These are phyloP conservation scores for Acacia confusa DNA, from an alignment of 306 rosid species.

Conservation along the genomic window DNA sequence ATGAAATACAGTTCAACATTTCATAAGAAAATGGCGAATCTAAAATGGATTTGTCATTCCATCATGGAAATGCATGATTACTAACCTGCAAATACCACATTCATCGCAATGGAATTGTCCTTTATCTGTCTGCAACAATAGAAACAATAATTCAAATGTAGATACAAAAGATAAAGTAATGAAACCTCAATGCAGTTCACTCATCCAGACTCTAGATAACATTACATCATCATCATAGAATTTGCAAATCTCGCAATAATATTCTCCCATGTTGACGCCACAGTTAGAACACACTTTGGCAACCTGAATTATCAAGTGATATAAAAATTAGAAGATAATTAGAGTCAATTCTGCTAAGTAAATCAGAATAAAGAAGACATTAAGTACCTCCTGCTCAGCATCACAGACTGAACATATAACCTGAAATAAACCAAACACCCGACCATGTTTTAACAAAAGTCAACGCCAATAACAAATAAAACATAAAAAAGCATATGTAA, in stretches of 20 bases:
- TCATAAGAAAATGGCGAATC: background rate
- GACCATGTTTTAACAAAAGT: background rate
- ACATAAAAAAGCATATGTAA: background rate
- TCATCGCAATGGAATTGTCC: slow-evolving; percentile 70
- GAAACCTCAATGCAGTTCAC: slow-evolving; percentile 2
- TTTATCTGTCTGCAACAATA: slow-evolving; percentile 53
- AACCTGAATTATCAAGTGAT: slow-evolving; percentile 39
- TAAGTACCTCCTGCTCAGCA: slow-evolving; percentile 52
- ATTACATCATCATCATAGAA: slow-evolving; percentile 63
- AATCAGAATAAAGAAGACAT: background rate
- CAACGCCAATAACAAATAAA: background rate
- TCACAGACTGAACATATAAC: slow-evolving; percentile 67
- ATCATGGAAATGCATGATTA: background rate
- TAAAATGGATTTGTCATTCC: slow-evolving; percentile 3
- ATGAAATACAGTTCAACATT: slow-evolving; percentile 7
- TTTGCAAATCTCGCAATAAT: slow-evolving; percentile 67
- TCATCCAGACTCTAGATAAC: background rate
- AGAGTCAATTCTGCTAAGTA: background rate
- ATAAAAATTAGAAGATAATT: background rate
- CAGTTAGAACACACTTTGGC: slow-evolving; percentile 61
- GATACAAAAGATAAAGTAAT: background rate
- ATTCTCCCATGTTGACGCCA: slow-evolving; percentile 72
- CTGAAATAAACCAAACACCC: slow-evolving; percentile 41
- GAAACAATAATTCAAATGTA: slow-evolving; percentile 13
- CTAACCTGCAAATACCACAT: slow-evolving; percentile 82